These are phyloP conservation scores for Thalia dealbata DNA, from an alignment of 176 grass and related monocot species.

Conservation along the genomic window DNA sequence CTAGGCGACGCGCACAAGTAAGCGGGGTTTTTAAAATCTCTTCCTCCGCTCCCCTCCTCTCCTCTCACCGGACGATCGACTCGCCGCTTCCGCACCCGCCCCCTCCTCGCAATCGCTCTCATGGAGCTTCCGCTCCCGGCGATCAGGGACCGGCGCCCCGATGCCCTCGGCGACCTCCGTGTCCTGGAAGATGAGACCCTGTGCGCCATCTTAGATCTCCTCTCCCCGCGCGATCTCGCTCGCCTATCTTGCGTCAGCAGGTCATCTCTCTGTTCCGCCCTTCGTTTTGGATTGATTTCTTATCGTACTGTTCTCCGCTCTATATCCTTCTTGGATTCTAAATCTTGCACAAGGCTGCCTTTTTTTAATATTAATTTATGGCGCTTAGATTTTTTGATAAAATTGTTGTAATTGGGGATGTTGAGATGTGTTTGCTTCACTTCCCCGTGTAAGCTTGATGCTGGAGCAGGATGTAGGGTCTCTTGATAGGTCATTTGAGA, in stretches of 20 bases:
- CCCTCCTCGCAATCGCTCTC: neutral
- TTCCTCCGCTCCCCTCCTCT: too few relatives aligned
- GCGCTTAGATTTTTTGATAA: too few relatives aligned
- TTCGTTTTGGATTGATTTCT: neutral
- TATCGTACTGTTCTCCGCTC: too few relatives aligned
- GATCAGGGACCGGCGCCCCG: constrained; percentile 35
- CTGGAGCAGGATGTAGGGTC: too few relatives aligned
- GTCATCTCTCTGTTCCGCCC: constrained; percentile 2
- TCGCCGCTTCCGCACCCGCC: neutral
- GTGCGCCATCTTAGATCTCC: constrained; percentile 77
- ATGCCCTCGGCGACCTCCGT: constrained; percentile 60
- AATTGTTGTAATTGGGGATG: too few relatives aligned
- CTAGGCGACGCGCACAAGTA: neutral
- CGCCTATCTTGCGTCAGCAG: constrained; percentile 89
- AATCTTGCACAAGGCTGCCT: too few relatives aligned
- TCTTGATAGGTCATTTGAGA: too few relatives aligned
- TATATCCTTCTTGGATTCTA: too few relatives aligned
- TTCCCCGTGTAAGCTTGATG: too few relatives aligned
- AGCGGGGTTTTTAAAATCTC: neutral
- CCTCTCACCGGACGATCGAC: too few relatives aligned
- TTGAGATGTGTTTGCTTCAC: too few relatives aligned
- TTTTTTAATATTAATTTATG: too few relatives aligned
- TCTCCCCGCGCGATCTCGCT: constrained; percentile 59
- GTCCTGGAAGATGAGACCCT: constrained; percentile 73
- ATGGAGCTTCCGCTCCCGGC: constrained; percentile 1